Percentiles rank a stretch among this genome's conserved stretches.
Conservation (phyloP, 2,329 filamentous ascomycete genomes). For the Chalara sp. region DNA sequence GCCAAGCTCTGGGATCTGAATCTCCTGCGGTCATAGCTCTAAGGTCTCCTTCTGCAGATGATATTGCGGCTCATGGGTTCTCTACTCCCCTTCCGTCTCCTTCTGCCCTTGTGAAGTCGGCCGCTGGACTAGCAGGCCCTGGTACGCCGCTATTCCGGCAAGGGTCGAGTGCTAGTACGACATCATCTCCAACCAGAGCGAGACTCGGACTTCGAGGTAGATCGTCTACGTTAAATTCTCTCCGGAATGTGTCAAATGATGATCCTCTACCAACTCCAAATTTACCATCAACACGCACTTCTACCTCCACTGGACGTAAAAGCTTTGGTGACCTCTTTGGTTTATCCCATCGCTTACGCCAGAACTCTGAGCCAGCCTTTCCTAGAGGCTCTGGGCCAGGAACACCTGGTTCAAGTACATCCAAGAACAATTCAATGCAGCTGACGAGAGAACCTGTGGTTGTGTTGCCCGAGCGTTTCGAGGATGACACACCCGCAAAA, state of each 20-base stretch:
- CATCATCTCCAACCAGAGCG: conserved; percentile 61
- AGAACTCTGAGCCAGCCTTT: conserved; percentile 67
- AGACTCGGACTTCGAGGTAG: conserved; percentile 60
- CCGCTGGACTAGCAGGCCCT: conserved; percentile 29
- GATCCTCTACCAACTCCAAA: conserved; percentile 61
- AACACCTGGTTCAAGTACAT: conserved; percentile 62
- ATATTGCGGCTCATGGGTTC: conserved; percentile 14
- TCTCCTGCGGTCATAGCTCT: conserved; percentile 34
- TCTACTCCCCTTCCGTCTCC: conserved; percentile 24
- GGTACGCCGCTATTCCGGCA: conserved; percentile 44
- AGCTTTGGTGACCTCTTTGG: conserved; percentile 88
- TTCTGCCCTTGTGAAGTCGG: conserved; percentile 15
- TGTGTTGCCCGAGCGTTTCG: conserved; percentile 68
- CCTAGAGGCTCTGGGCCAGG: conserved; percentile 61
- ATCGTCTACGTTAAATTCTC: conserved; percentile 84
- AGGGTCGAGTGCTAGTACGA: conserved; percentile 56
- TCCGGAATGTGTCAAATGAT: conserved; percentile 66
- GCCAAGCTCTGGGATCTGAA: conserved; percentile 27
- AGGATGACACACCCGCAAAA: conserved; percentile 83
- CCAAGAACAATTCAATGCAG: conserved; percentile 79
- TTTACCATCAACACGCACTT: conserved; percentile 53
- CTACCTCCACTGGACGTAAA: conserved; percentile 83
- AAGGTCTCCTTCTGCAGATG: conserved; percentile 19
- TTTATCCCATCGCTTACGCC: conserved; percentile 66
- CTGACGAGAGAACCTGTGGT: conserved; percentile 62